A percentile compares a stretch with the other conserved stretches of the same genome.
These are phyloP conservation scores for Fagus sylvatica DNA, from an alignment of 306 rosid species.

Conservation along the genomic window DNA sequence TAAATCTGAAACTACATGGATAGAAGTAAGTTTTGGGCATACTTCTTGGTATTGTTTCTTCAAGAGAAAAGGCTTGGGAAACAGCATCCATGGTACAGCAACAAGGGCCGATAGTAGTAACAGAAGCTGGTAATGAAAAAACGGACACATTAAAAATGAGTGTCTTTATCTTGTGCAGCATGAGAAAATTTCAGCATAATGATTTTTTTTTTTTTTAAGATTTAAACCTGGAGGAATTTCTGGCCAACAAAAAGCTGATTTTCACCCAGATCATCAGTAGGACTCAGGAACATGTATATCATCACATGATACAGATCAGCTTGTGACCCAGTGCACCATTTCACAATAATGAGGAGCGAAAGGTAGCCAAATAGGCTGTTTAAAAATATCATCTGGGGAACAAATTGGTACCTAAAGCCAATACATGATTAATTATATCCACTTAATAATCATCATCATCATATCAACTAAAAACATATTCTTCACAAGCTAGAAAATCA, in stretches of 20 bases:
- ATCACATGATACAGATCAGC: constrained; percentile 91
- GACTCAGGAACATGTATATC: constrained; percentile 98
- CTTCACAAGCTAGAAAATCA: neutral
- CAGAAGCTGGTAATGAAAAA: constrained; percentile 51
- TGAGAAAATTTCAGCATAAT: neutral
- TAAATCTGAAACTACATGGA: neutral
- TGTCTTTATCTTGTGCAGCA: neutral
- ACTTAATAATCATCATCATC: neutral
- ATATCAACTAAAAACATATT: neutral
- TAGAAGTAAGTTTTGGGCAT: constrained; percentile 12
- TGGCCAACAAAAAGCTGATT: constrained; percentile 92
- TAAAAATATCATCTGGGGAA: constrained; percentile 89
- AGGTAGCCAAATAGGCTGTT: constrained; percentile 92
- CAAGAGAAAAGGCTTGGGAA: constrained; percentile 94
- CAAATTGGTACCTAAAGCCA: constrained; percentile 77
- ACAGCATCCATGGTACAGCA: constrained; percentile 96
- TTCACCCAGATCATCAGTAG: constrained; percentile 86
- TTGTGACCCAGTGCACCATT: constrained; percentile 96
- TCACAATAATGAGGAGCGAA: constrained; percentile 72
- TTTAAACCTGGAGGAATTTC: constrained; percentile 70
- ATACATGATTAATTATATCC: neutral
- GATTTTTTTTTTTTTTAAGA: neutral
- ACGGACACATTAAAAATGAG: neutral
- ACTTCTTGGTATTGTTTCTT: constrained; percentile 85
- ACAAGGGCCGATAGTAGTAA: constrained; percentile 75